These are phyloP conservation scores for Cymbopogon citratus DNA, from an alignment of 176 grass and related monocot genomes.

Conservation along the genomic window DNA sequence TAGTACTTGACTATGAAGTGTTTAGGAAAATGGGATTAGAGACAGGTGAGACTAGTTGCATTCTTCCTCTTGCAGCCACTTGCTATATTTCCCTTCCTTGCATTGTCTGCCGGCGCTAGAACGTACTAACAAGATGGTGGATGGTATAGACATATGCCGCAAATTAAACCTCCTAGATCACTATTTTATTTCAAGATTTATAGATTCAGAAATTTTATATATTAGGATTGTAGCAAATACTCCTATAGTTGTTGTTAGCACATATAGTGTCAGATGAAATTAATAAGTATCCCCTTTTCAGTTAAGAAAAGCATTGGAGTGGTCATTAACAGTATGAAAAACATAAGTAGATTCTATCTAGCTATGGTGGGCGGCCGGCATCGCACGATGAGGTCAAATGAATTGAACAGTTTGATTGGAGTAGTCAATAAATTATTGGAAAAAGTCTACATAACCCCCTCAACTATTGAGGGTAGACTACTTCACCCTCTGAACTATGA, in stretches of 20 bases:
- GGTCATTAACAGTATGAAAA: not conserved
- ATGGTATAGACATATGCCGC: not conserved
- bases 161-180: not conserved
- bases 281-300: too few species aligned
- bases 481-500: too few species aligned
- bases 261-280: not conserved
- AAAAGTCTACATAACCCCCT: too few species aligned
- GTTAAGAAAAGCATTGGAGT: not conserved
- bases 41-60: not conserved
- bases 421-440: not conserved
- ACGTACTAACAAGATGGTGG: not conserved
- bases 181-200: not conserved
- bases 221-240: not conserved
- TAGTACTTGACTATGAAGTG: slow-evolving; percentile 12
- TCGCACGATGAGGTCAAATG: not conserved
- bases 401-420: not conserved
- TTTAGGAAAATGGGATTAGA: slow-evolving; percentile 5
- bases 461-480: too few species aligned
- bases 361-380: not conserved
- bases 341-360: too few species aligned
- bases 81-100: not conserved
- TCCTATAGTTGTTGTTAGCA: not conserved
- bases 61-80: not conserved
- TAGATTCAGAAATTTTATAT: not conserved
- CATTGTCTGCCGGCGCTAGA: not conserved